A percentile compares a stretch with the other conserved stretches of the same genome.
These are phyloP conservation scores for Physcomitrellopsis africana DNA, from an alignment of 225 moss, liverwort and hornwort genomes.

Conservation along the genomic window DNA sequence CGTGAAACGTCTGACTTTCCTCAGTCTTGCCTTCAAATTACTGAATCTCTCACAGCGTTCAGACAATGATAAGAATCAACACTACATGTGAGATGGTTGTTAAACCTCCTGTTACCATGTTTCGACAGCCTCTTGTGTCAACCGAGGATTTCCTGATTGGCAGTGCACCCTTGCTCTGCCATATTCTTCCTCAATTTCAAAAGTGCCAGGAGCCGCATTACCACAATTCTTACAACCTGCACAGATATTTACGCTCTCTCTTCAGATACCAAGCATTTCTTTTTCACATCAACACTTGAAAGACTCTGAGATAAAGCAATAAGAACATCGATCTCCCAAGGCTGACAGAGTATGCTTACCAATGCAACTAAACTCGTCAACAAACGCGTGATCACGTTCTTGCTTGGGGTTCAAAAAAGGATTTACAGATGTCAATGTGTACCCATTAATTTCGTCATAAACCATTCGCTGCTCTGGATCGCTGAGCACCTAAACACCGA, in stretches of 20 bases:
- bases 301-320: too few species aligned
- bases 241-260: background rate
- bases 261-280: background rate
- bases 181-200: conserved; percentile 82
- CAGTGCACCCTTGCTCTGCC: conserved; percentile 82
- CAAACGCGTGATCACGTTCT: conserved; percentile 84
- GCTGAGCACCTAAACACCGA: conserved; percentile 79
- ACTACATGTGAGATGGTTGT: too few species aligned
- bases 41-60: too few species aligned
- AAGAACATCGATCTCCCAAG: background rate
- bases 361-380: conserved; percentile 96
- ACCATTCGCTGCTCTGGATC: conserved; percentile 94
- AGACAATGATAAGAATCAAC: too few species aligned
- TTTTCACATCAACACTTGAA: background rate
- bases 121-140: conserved; percentile 76
- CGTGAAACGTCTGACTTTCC: too few species aligned
- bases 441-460: conserved; percentile 99
- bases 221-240: conserved; percentile 98
- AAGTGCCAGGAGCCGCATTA: conserved; percentile 76
- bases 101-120: conserved; percentile 66
- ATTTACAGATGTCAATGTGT: conserved; percentile 79
- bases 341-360: conserved; percentile 43
- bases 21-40: too few species aligned
- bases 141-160: conserved; percentile 62
- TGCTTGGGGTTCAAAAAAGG: conserved; percentile 63